Conservation (phyloP, 169 alveolate genomes). For the Miamiensis avidus region DNA sequence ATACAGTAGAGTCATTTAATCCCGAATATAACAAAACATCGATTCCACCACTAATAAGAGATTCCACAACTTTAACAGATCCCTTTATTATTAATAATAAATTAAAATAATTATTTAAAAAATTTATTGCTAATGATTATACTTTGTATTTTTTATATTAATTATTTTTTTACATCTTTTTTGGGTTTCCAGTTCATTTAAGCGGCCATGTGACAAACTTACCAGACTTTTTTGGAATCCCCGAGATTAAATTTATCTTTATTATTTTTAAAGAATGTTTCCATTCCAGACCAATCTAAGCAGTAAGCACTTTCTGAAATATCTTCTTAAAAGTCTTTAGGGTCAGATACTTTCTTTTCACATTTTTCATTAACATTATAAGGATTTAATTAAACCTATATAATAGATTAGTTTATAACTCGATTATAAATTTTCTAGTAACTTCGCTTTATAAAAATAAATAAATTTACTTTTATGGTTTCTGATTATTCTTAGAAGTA, state of each 20-base stretch:
- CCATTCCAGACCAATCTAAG: background rate
- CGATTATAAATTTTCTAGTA: too few species aligned
- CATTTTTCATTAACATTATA: background rate
- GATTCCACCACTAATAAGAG: too few species aligned
- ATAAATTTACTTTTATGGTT: background rate
- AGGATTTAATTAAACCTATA: background rate
- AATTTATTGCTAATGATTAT: too few species aligned
- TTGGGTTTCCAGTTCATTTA: background rate
- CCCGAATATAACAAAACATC: too few species aligned
- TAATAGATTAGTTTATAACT: too few species aligned
- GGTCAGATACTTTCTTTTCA: background rate
- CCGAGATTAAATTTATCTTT: background rate
- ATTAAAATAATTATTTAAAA: too few species aligned
- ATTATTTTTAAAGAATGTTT: too few species aligned
- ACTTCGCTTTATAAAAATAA: too few species aligned
- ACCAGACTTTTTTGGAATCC: background rate
- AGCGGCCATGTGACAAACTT: background rate
- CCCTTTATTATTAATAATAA: too few species aligned
- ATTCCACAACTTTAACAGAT: too few species aligned
- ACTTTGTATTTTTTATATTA: too few species aligned
- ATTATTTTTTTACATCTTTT: background rate
- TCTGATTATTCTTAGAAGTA: background rate
- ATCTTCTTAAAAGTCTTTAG: background rate
- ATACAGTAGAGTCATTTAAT: too few species aligned
- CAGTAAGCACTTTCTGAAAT: background rate